Evolutionary conservation across 208 protist species (phyloP).

Genomic region (Angomonas ambiguus): DNA sequence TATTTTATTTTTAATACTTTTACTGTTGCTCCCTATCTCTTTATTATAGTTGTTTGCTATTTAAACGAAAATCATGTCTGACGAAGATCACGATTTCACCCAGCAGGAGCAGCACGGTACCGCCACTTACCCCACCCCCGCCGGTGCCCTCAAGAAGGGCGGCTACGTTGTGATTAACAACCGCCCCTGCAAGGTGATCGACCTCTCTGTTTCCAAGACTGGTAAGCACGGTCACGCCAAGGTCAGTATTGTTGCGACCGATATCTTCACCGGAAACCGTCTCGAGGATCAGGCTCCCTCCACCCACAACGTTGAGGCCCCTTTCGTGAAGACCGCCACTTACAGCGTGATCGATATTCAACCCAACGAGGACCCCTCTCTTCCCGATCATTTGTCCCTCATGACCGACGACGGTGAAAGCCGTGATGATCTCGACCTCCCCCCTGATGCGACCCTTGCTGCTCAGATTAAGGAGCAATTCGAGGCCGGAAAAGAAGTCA

Average conservation of each 20-base stretch:
- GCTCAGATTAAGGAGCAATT: conserved; percentile 86
- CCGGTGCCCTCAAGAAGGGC: conserved; percentile 89
- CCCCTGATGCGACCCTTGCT: conserved; percentile 86
- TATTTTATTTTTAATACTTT: background rate
- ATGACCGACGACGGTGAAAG: conserved; percentile 92
- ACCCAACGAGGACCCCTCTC: conserved; percentile 80
- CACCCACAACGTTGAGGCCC: conserved; percentile 97
- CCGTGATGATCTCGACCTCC: conserved; percentile 95
- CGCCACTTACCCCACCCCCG: conserved; percentile 80
- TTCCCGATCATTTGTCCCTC: conserved; percentile 76
- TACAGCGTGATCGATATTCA: conserved; percentile 94
- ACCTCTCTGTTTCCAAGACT: conserved; percentile 97
- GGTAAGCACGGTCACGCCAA: conserved; percentile 99
- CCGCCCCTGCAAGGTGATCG: conserved; percentile 97
- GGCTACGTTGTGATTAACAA: conserved; percentile 87
- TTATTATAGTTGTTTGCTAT: conserved; percentile 5
- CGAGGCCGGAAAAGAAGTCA: conserved; percentile 91
- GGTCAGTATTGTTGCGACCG: conserved; percentile 95
- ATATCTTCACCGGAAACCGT: conserved; percentile 99
- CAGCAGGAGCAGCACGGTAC: conserved; percentile 69
- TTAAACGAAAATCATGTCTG: conserved; percentile 33
- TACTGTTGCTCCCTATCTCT: conserved; percentile 5
- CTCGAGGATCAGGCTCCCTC: conserved; percentile 97
- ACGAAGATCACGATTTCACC: conserved; percentile 72
- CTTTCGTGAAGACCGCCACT: conserved; percentile 94